These are phyloP conservation scores for Paralagenidium karlingii DNA, from an alignment of 352 stramenopile species.

Conservation along the genomic window DNA sequence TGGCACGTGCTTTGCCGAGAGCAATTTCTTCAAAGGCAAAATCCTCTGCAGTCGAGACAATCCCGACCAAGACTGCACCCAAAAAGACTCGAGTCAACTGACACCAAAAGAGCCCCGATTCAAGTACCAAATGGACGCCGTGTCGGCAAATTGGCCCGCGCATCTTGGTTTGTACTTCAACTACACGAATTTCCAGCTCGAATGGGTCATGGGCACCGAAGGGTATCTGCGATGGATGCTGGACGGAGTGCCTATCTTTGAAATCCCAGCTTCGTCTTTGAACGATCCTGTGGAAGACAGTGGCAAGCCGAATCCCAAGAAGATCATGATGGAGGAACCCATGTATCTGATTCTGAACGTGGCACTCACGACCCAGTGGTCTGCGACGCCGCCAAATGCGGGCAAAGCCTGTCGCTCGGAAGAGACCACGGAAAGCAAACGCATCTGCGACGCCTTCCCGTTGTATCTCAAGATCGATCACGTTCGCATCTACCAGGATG, in stretches of 20 bases:
- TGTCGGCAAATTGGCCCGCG: constrained; percentile 60
- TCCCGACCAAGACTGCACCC: constrained; percentile 20
- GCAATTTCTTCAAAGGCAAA: constrained; percentile 13
- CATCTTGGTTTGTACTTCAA: constrained; percentile 38
- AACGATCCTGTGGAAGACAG: constrained; percentile 32
- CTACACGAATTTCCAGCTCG: constrained; percentile 50
- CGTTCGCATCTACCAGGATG: constrained; percentile 55
- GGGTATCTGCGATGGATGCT: constrained; percentile 66
- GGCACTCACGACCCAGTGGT: constrained; percentile 85
- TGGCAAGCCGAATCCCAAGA: constrained; percentile 29
- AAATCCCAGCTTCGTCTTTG: constrained; percentile 37
- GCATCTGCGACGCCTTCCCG: constrained; percentile 52
- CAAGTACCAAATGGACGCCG: constrained; percentile 70
- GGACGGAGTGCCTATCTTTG: constrained; percentile 36
- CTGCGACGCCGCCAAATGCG: constrained; percentile 32
- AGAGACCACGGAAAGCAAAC: constrained; percentile 16
- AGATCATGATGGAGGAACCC: constrained; percentile 77
- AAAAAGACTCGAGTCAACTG: constrained; percentile 20
- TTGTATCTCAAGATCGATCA: constrained; percentile 73
- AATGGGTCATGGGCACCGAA: constrained; percentile 53
- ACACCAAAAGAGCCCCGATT: constrained; percentile 44
- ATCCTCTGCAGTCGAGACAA: constrained; percentile 22
- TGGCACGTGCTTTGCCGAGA: constrained; percentile 11
- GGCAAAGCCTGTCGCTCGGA: constrained; percentile 35
- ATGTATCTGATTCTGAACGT: constrained; percentile 93